Evolutionary conservation across 306 rosid species (phyloP).

Genomic region (Vigna trinervia): DNA sequence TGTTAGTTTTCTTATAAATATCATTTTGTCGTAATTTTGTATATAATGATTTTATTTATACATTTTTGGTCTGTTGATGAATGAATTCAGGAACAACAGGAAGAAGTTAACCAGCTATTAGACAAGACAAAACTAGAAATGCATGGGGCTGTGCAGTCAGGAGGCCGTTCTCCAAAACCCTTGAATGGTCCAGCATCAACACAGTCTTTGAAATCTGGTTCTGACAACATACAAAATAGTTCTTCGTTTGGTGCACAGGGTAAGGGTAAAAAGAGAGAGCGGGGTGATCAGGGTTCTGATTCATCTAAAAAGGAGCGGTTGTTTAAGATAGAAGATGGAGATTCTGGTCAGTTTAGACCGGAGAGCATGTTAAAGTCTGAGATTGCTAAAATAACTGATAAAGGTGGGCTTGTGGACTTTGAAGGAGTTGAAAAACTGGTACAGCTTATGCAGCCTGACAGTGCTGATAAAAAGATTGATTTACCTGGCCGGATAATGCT

Average conservation of each 20-base stretch:
- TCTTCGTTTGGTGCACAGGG: constrained; percentile 69
- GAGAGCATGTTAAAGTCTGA: constrained; percentile 74
- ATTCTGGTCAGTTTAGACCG: constrained; percentile 62
- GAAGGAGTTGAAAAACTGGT: constrained; percentile 79
- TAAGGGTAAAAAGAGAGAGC: constrained; percentile 87
- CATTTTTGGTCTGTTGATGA: constrained; percentile 18
- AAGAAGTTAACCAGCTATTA: constrained; percentile 87
- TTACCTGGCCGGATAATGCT: constrained; percentile 75
- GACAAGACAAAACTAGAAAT: constrained; percentile 83
- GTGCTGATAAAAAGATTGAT: constrained; percentile 75
- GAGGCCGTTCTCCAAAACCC: constrained; percentile 95
- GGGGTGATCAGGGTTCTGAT: constrained; percentile 78
- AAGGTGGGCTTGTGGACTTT: constrained; percentile 79
- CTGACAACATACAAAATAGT: constrained; percentile 78
- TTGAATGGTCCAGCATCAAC: constrained; percentile 77
- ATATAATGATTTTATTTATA: constrained; percentile 4
- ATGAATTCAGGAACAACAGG: constrained; percentile 73
- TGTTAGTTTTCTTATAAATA: constrained; percentile 59
- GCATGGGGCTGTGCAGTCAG: constrained; percentile 93
- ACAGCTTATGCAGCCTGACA: constrained; percentile 80
- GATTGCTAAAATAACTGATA: constrained; percentile 84
- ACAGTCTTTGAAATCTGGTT: constrained; percentile 73
- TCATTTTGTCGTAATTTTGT: constrained; percentile 16
- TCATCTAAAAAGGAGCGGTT: constrained; percentile 75
- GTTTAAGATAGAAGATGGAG: constrained; percentile 73